Evolutionary conservation across 2,329 filamentous ascomycete species (phyloP), one percentile per base, ranked within the genome.

Genomic region (Apiospora marii): DNA sequence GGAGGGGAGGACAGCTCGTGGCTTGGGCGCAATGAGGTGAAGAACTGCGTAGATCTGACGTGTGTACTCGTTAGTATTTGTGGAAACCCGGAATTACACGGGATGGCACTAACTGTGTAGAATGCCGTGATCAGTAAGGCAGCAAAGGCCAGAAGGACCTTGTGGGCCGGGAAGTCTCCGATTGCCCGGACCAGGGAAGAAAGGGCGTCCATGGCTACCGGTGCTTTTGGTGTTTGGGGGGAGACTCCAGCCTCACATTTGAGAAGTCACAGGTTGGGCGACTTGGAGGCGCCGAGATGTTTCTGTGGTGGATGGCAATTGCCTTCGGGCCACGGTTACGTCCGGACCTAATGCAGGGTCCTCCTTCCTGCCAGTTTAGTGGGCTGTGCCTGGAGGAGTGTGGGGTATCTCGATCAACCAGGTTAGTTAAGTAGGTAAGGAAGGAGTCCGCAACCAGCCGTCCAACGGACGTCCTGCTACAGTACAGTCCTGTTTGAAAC

Each of bases 1-100:
- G 44, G 94, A 94, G 4, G 89, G 87, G 46, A 91, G 86, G 1
- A 94, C 89, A 34, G 87, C 84, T 72, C 96, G 93, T 13, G 96
- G 96, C 69, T 91, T 90, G 22, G 95, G 95, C 24, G 68, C 68
- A 16, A 70, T 12, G n/a, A 53, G 27, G 49, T 70, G 68, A 51
- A 70, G 68, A 24, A 70, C 48, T 51, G 30, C 68, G 68, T 70
- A 70, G 30, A 53, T 27, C 68, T 70, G 68, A 6, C 8, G 67
- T 34, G 34, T n/a, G 4, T 37, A 22, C 30, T 41, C 41, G 22
- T 64, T 41, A 64, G 58, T 14, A 64, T 64, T 64, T 64, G 58
- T 37, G 58, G 58, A 37, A 64, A 61, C 51, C 53, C 22, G 34
- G 48, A 24, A 41, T 24, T 22, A 41, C 58, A 24, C 34, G 19